These are phyloP conservation scores for Sanghuangporus sanghuang DNA, from an alignment of 1,284 basidiomycete genomes.

Conservation along the genomic window DNA sequence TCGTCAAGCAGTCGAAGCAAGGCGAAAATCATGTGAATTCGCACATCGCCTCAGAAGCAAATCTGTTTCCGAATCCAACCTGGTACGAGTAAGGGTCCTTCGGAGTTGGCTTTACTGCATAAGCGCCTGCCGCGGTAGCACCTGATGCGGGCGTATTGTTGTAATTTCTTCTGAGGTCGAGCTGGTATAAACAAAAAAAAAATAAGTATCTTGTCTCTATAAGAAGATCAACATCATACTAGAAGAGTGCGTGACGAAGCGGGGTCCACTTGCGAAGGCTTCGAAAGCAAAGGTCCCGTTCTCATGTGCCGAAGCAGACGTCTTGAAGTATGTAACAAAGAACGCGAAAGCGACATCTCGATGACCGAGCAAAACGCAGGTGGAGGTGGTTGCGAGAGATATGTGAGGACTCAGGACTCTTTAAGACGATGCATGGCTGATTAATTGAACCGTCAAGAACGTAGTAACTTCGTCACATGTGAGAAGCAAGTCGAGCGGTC, in stretches of 20 bases:
- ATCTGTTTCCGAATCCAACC: constrained; percentile 29
- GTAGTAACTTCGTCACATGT: not conserved
- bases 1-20: constrained; percentile 1
- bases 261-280: not conserved
- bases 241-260: not conserved
- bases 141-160: constrained; percentile 7
- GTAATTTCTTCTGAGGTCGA: constrained; percentile 8
- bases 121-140: constrained; percentile 37
- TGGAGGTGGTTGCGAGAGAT: not conserved
- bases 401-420: not conserved
- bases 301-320: not conserved
- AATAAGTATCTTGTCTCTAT: not conserved
- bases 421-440: not conserved
- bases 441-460: not conserved
- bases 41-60: constrained; percentile 24
- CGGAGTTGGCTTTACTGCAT: constrained; percentile 33
- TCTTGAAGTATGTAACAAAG: not conserved
- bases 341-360: not conserved
- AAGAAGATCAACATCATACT: not conserved
- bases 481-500: not conserved
- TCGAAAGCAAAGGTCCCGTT: not conserved
- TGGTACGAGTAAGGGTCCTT: constrained; percentile 26
- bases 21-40: not conserved
- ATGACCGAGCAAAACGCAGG: not conserved
- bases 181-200: not conserved